Evolutionary conservation across 495 filamentous ascomycete genomes (phyloP).

Genomic region (Penicillium robsamsonii): DNA sequence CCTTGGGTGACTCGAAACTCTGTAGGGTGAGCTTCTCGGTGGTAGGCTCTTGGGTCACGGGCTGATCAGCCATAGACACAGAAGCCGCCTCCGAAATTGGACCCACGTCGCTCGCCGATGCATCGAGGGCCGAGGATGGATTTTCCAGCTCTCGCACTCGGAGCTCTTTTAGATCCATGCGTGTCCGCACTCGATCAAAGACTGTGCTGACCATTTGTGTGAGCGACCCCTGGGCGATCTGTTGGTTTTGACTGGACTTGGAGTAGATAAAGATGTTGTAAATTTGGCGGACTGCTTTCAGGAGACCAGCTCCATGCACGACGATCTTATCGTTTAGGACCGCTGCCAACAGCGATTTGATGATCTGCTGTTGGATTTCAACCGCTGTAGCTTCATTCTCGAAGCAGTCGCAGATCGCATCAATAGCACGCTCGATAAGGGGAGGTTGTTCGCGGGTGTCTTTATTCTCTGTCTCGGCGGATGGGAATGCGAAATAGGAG

Average conservation of each 20-base stretch:
- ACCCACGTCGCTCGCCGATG: constrained; percentile 40
- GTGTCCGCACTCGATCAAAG: constrained; percentile 88
- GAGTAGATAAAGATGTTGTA: constrained; percentile 98
- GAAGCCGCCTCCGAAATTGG: constrained; percentile 50
- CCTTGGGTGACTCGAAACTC: constrained; percentile 91
- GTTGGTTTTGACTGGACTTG: constrained; percentile 86
- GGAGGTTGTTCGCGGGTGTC: constrained; percentile 51
- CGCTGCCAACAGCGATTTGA: constrained; percentile 92
- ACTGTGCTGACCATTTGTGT: constrained; percentile 99
- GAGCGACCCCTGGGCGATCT: constrained; percentile 91
- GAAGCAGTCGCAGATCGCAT: constrained; percentile 99
- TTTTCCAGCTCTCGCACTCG: constrained; percentile 47
- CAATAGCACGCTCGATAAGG: constrained; percentile 95
- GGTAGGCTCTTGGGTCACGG: constrained; percentile 55
- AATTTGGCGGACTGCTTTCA: constrained; percentile 97
- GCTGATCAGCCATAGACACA: constrained; percentile 50
- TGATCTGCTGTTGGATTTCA: constrained; percentile 94
- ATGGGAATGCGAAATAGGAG: constrained; percentile 87
- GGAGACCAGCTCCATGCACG: constrained; percentile 91
- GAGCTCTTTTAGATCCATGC: constrained; percentile 83
- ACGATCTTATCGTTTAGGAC: constrained; percentile 98
- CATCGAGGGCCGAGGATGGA: constrained; percentile 20
- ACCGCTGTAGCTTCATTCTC: constrained; percentile 88
- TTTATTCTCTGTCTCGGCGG: constrained; percentile 49
- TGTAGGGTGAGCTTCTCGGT: constrained; percentile 86